phyloP scores from a whole-genome alignment of 768 basidiomycete genomes.

The Pholiota conissans region DNA sequence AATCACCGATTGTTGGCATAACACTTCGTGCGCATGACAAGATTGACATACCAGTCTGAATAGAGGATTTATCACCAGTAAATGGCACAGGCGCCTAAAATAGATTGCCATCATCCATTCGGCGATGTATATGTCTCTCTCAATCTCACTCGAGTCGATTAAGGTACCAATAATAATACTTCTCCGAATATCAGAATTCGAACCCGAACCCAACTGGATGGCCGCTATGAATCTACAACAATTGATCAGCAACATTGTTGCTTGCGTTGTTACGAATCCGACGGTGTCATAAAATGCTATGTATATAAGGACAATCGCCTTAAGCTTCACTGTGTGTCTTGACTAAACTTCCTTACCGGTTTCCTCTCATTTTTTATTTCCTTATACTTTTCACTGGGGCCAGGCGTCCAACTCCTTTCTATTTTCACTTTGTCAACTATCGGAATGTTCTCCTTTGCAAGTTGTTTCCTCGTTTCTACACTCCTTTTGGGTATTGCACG shows the following conservation, averaged over 20 bases:
- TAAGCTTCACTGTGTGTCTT: no score
- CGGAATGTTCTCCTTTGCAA: slow-evolving; percentile 4
- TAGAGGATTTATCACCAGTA: no score
- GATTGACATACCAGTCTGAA: neutral
- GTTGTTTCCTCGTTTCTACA: slow-evolving; percentile 19
- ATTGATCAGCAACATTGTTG: neutral
- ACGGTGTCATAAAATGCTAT: no score
- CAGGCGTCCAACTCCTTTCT: slow-evolving; percentile 14
- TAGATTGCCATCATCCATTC: neutral
- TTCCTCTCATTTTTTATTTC: no score
- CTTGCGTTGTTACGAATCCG: no score
- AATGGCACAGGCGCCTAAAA: neutral
- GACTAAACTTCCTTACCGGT: no score
- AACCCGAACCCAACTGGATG: neutral
- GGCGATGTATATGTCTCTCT: no score
- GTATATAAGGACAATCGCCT: no score
- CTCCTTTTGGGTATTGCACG: slow-evolving; percentile 28
- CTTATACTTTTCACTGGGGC: neutral
- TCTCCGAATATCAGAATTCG: neutral
- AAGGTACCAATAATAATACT: no score
- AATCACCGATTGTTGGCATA: neutral
- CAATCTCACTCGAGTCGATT: no score
- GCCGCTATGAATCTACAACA: neutral
- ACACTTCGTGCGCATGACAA: neutral
- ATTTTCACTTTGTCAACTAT: slow-evolving; percentile 6